A percentile compares a stretch with the other conserved stretches of the same genome.
Evolutionary conservation across 768 basidiomycete genomes (phyloP).

Genomic region (Rhizopogon sp.): DNA sequence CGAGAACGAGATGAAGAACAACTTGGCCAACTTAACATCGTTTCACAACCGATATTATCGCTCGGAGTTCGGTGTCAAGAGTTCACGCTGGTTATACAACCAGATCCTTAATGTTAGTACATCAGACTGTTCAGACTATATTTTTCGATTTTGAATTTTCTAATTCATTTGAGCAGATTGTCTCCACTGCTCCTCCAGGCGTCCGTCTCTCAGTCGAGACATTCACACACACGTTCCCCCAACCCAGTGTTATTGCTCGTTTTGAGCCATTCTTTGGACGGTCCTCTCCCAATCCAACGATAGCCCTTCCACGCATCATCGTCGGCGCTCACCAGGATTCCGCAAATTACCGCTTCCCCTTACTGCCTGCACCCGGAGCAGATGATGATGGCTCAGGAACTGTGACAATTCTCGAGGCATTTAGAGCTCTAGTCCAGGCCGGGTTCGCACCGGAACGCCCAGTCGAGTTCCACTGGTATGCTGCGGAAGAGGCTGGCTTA

Average conservation of each 20-base stretch:
- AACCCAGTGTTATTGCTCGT: slow-evolving; percentile 18
- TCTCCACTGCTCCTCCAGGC: slow-evolving; percentile 7
- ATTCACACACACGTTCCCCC: slow-evolving; percentile 17
- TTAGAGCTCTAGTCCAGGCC: slow-evolving; percentile 62
- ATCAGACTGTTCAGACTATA: too few relatives aligned
- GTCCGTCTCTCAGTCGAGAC: slow-evolving; percentile 16
- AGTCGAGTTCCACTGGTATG: slow-evolving; percentile 84
- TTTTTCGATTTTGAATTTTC: neutral
- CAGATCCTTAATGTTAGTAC: slow-evolving; percentile 8
- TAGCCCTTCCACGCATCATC: slow-evolving; percentile 26
- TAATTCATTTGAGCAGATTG: slow-evolving; percentile 1
- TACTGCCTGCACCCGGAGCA: slow-evolving; percentile 42
- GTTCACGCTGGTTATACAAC: slow-evolving; percentile 34
- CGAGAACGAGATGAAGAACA: slow-evolving; percentile 28
- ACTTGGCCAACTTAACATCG: slow-evolving; percentile 31
- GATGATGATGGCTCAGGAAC: slow-evolving; percentile 58
- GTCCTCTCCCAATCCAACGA: slow-evolving; percentile 1
- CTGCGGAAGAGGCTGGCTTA: slow-evolving; percentile 51
- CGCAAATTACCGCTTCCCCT: slow-evolving; percentile 34
- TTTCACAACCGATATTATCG: slow-evolving; percentile 42
- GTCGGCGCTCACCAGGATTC: slow-evolving; percentile 41
- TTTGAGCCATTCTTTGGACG: slow-evolving; percentile 14
- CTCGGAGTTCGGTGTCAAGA: slow-evolving; percentile 31
- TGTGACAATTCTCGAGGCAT: slow-evolving; percentile 77
- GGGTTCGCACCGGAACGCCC: slow-evolving; percentile 62